phyloP scores from a whole-genome alignment of 2,329 filamentous ascomycete genomes.

The Cordyceps cateniannulata region DNA sequence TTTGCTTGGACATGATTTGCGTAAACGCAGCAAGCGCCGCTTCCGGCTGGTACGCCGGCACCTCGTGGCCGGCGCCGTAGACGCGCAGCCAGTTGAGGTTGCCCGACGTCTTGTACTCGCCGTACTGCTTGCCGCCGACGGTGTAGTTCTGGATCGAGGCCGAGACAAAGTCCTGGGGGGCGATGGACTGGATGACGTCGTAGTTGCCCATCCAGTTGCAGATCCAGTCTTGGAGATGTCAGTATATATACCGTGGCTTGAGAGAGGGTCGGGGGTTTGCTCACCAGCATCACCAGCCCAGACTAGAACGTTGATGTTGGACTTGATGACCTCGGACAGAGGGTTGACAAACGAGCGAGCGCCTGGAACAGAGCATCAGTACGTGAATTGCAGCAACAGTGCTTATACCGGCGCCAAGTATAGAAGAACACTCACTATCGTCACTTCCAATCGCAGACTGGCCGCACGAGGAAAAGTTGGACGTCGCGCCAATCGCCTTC shows the following conservation, averaged over 20 bases:
- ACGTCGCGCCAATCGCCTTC: constrained; percentile 37
- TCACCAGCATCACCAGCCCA: constrained; percentile 48
- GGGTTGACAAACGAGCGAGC: constrained; percentile 37
- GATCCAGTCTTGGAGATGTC: constrained; percentile 39
- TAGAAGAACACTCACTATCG: not conserved
- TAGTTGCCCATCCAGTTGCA: constrained; percentile 52
- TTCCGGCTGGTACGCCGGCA: constrained; percentile 17
- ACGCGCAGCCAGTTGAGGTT: constrained; percentile 45
- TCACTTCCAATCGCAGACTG: not conserved
- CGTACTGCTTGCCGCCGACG: constrained; percentile 38
- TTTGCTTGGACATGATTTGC: constrained; percentile 8
- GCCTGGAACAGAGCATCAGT: constrained; percentile 19
- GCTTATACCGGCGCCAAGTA: no score
- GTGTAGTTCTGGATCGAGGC: constrained; percentile 41
- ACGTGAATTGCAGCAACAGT: not conserved
- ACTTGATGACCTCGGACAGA: constrained; percentile 38
- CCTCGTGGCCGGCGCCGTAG: constrained; percentile 38
- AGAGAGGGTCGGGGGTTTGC: not conserved
- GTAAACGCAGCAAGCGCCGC: constrained; percentile 11
- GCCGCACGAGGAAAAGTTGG: not conserved
- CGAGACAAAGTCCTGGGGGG: constrained; percentile 31
- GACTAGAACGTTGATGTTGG: constrained; percentile 41
- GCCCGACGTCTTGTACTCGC: constrained; percentile 43
- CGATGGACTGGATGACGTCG: constrained; percentile 38
- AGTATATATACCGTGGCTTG: not conserved